Percentiles rank a stretch among this genome's conserved stretches.
Conservation (phyloP, 2,329 filamentous ascomycete species). For the Claviceps citrina region DNA sequence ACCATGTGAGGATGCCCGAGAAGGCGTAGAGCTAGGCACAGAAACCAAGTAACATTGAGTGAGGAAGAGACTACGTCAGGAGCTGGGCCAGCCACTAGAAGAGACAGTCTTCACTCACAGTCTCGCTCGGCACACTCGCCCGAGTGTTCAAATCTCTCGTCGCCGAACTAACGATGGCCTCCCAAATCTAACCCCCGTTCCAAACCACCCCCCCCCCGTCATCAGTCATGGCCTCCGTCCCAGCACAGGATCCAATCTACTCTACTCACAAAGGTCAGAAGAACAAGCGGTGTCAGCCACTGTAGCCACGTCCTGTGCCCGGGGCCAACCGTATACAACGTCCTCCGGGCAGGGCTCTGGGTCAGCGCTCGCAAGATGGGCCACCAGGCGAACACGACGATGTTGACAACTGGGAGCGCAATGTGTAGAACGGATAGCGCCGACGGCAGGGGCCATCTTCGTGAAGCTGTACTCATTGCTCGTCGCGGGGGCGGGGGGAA, state of each 20-base stretch:
- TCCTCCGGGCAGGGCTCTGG: constrained; percentile 1
- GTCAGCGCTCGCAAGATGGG: constrained; percentile 1
- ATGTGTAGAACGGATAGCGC: constrained; percentile 3
- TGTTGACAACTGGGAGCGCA: constrained; percentile 1
- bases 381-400: neutral
- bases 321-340: neutral
- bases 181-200: constrained; percentile 1
- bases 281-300: constrained; percentile 1
- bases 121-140: constrained; percentile 1
- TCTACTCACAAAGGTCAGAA: constrained; percentile 4
- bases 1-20: constrained; percentile 5
- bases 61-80: no score
- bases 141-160: neutral
- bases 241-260: neutral
- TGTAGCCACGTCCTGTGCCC: neutral
- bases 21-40: constrained; percentile 2
- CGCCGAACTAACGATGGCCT: neutral
- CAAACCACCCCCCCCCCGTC: no score
- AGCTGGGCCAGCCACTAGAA: neutral
- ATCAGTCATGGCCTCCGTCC: no score
- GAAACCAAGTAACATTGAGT: no score
- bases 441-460: no score
- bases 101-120: constrained; percentile 2
- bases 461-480: no score
- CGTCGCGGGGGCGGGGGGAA: no score